These are phyloP conservation scores for Cutaneotrichosporon mucoides DNA, from an alignment of 1,284 basidiomycete genomes.

Conservation along the genomic window DNA sequence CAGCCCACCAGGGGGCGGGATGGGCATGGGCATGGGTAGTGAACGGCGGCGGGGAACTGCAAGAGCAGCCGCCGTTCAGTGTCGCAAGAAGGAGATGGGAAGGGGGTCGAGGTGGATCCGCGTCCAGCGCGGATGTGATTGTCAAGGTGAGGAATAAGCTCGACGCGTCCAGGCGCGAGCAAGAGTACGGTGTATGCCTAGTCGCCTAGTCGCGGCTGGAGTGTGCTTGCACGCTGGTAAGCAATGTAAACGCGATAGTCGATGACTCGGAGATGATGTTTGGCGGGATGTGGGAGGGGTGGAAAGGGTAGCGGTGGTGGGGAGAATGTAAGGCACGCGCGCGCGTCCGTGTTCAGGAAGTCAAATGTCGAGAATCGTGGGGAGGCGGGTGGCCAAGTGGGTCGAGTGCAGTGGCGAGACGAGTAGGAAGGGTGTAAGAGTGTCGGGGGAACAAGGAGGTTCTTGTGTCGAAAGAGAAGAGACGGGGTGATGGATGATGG, in stretches of 20 bases:
- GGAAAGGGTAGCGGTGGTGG: not conserved
- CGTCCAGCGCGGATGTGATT: not conserved
- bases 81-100: not conserved
- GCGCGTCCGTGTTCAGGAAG: not conserved
- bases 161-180: not conserved
- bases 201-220: too few species aligned
- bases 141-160: not conserved
- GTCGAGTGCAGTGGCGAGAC: not conserved
- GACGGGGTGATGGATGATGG: not conserved
- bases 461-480: not conserved
- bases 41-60: not conserved
- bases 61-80: too few species aligned
- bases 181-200: too few species aligned
- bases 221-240: too few species aligned
- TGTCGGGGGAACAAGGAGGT: too few species aligned
- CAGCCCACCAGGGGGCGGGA: conserved; percentile 27
- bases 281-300: not conserved
- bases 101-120: not conserved
- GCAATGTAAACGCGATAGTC: too few species aligned
- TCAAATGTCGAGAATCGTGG: not conserved
- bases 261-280: not conserved
- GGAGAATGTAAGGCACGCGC: not conserved
- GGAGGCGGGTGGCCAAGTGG: not conserved
- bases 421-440: too few species aligned
- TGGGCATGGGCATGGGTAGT: conserved; percentile 8